A percentile compares a stretch with the other conserved stretches of the same genome.
Evolutionary conservation across 164 flowering plant genomes (phyloP).

Genomic region (Buxus sempervirens): DNA sequence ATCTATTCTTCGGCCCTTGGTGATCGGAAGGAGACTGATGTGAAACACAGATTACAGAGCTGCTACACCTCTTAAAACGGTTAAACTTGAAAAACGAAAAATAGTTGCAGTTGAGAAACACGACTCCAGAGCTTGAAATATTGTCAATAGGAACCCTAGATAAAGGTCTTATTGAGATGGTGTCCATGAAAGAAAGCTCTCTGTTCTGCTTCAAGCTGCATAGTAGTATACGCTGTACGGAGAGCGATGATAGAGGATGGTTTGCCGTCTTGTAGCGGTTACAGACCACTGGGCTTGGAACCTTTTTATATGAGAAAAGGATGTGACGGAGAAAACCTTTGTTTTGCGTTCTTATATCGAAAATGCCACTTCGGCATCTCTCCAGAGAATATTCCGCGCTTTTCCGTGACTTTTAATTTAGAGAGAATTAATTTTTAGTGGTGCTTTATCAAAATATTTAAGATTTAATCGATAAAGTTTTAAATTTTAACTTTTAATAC

Average conservation of each 20-base stretch:
- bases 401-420: too few species aligned
- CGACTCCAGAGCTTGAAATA: slow-evolving; percentile 6
- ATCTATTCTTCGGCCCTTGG: slow-evolving; percentile 10
- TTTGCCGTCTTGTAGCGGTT: too few species aligned
- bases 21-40: slow-evolving; percentile 12
- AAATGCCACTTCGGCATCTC: not conserved
- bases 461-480: too few species aligned
- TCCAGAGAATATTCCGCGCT: not conserved
- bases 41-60: slow-evolving; percentile 15
- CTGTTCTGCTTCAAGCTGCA: slow-evolving; percentile 24
- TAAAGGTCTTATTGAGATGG: slow-evolving; percentile 20
- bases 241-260: slow-evolving; percentile 1
- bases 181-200: slow-evolving; percentile 32
- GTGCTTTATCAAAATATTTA: too few species aligned
- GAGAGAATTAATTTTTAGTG: too few species aligned
- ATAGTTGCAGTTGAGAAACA: not conserved
- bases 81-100: slow-evolving; percentile 12
- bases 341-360: not conserved
- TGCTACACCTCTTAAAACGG: slow-evolving; percentile 5
- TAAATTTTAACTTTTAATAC: too few species aligned
- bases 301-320: not conserved
- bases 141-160: slow-evolving; percentile 6
- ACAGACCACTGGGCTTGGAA: too few species aligned
- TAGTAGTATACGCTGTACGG: slow-evolving; percentile 4
- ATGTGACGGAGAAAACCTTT: slow-evolving; percentile 1